Evolutionary conservation across 495 filamentous ascomycete genomes (phyloP).

Genomic region (Hypoxylon intermedium): DNA sequence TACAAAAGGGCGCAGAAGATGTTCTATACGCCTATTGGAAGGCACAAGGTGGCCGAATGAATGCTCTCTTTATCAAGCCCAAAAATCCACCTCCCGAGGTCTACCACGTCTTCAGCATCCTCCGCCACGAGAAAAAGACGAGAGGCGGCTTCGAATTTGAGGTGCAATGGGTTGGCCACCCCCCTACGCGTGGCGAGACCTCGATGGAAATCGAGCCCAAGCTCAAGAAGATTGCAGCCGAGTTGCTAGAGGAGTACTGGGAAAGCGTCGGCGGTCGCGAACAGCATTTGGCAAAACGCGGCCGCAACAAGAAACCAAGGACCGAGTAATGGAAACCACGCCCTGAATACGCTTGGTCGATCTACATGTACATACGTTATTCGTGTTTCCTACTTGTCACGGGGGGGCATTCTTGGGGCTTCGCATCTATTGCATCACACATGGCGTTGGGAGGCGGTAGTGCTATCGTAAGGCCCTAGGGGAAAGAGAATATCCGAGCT

Average conservation of each 20-base stretch:
- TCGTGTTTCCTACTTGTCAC: background rate
- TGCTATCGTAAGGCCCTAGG: background rate
- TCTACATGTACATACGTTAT: background rate
- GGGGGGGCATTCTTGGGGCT: conserved; percentile 6
- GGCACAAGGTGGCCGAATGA: conserved; percentile 39
- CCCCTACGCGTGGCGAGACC: conserved; percentile 35
- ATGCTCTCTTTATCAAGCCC: conserved; percentile 40
- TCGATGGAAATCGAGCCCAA: conserved; percentile 39
- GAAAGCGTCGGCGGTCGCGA: conserved; percentile 38
- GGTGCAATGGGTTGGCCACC: conserved; percentile 44
- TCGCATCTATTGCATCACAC: conserved; percentile 20
- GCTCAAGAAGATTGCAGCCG: conserved; percentile 33
- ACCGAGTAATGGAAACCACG: conserved; percentile 10
- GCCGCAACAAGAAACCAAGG: conserved; percentile 33
- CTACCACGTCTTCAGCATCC: conserved; percentile 38
- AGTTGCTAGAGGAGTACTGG: conserved; percentile 35
- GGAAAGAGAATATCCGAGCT: background rate
- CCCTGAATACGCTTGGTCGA: background rate
- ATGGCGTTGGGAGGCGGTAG: conserved; percentile 14
- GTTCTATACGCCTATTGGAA: conserved; percentile 40
- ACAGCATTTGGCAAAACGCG: conserved; percentile 30
- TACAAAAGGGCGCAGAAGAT: conserved; percentile 39
- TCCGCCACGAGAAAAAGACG: conserved; percentile 32
- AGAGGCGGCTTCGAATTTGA: conserved; percentile 44
- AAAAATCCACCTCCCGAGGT: conserved; percentile 36